Percentiles rank a stretch among this genome's conserved stretches.
Evolutionary conservation across 768 basidiomycete genomes (phyloP).

Genomic region (Mycena filopes): DNA sequence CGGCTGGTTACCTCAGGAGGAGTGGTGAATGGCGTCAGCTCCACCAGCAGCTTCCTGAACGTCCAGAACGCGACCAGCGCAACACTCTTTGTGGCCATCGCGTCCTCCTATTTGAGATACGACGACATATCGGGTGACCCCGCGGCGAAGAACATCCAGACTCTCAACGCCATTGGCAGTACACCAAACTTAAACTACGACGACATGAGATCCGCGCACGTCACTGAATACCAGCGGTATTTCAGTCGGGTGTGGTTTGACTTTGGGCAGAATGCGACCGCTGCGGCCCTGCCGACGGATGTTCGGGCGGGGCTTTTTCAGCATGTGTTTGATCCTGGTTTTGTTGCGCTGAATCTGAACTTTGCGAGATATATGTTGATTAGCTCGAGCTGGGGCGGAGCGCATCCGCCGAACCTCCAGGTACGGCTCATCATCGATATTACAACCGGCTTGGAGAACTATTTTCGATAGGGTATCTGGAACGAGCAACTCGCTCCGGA

Average conservation of each 20-base stretch:
- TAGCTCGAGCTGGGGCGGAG: constrained; percentile 24
- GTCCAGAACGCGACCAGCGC: constrained; percentile 12
- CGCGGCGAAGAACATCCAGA: background rate
- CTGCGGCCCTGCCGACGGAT: constrained; percentile 18
- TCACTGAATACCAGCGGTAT: constrained; percentile 1
- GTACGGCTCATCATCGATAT: background rate
- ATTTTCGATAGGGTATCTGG: constrained; percentile 29
- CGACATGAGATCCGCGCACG: constrained; percentile 5
- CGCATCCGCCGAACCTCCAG: constrained; percentile 24
- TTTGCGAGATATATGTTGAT: constrained; percentile 23
- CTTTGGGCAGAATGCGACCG: constrained; percentile 19
- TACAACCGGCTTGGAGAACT: background rate
- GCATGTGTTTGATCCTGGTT: constrained; percentile 11
- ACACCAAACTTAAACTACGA: background rate
- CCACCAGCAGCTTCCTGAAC: background rate
- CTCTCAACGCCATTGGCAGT: constrained; percentile 3
- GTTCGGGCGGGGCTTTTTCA: constrained; percentile 12
- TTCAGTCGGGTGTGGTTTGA: constrained; percentile 19
- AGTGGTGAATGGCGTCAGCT: background rate
- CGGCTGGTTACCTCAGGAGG: background rate
- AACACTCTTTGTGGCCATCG: constrained; percentile 23
- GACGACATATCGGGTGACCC: constrained; percentile 17
- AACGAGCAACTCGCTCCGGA: constrained; percentile 21
- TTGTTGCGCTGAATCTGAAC: constrained; percentile 22
- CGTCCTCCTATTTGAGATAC: constrained; percentile 20